Base-by-base conservation (phyloP, 495 filamentous ascomycete genomes). In the Podospora pseudoanserina region DNA sequence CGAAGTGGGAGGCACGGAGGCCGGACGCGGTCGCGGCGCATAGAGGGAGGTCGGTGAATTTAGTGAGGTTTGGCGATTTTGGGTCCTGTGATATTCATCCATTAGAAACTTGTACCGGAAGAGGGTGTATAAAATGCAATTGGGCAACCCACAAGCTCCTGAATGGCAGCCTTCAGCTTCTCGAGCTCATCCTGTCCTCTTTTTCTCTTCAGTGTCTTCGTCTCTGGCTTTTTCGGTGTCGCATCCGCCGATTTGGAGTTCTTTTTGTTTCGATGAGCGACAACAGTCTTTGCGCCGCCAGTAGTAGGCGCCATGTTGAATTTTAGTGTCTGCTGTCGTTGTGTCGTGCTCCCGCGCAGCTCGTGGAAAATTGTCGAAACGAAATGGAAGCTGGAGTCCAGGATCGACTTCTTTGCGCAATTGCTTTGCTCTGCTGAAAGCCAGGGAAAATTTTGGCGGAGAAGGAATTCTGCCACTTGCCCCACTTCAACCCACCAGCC, bases 1-100 rank as follows among this genome's bases (percentile, higher is more conserved):
- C 91, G 84, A 92, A 99, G 75, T 97, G 92, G 6, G 90, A 92
- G n/a, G 90, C 84, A 66, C 92, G 84, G 39, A 99, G 86, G 27
- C 96, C 95, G 11, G 82, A 83, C 9, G 87, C 81, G 2, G 95
- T 98, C n/a, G 91, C 86, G 67, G 89, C 85, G 55, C 94, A 97
- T 65, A 99, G 85, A 32, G 95, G 96, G 2, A 99, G 83, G 70
- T 94, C 88, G 70, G 89, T 84, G 77, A 97, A 97, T 70, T 79
- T 87, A 72, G 79, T 79, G 39, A 80, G 75, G 34, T 83, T 78
- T 63, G 79, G 72, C 2, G 78, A 72, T 66, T 86, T 86, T 30
- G 77, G 76, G 55, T 87, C 87, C 74, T 75, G 30, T 6, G 16
- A 7, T 1, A 26, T n/a, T 16, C 5, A 71, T 23, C 20, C 13